A percentile compares a stretch with the other conserved stretches of the same genome.
Conservation (phyloP, 331 rosid genomes). For the Prunus yedoensis region DNA sequence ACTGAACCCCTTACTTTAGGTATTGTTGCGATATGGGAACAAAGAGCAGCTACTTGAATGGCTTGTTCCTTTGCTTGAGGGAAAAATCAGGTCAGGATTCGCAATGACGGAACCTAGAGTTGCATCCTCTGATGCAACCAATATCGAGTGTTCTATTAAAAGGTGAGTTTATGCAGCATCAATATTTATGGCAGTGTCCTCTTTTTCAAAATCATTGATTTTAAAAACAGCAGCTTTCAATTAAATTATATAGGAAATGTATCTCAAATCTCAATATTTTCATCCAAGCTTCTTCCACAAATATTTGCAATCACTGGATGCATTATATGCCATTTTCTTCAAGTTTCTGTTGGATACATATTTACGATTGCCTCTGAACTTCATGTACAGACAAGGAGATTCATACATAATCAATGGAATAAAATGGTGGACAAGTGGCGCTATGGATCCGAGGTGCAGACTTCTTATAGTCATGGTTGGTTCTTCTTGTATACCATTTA, state of each 20-base stretch:
- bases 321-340: not conserved
- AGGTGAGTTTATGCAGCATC: slow-evolving; percentile 46
- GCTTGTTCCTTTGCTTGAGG: slow-evolving; percentile 93
- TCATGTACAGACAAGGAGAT: slow-evolving; percentile 66
- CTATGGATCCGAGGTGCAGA: slow-evolving; percentile 97
- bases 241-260: not conserved
- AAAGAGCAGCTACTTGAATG: slow-evolving; percentile 76
- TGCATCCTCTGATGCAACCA: slow-evolving; percentile 96
- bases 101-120: slow-evolving; percentile 94
- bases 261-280: not conserved
- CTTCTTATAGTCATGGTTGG: slow-evolving; percentile 90
- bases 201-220: not conserved
- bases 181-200: not conserved
- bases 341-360: not conserved
- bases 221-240: not conserved
- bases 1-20: slow-evolving; percentile 47
- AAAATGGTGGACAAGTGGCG: slow-evolving; percentile 99
- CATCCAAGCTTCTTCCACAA: not conserved
- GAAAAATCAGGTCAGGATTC: slow-evolving; percentile 90
- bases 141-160: slow-evolving; percentile 81
- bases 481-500: slow-evolving; percentile 28
- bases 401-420: slow-evolving; percentile 80
- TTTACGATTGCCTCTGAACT: not conserved
- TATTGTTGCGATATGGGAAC: slow-evolving; percentile 81
- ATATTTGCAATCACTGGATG: not conserved